Percentiles rank a stretch among this genome's conserved stretches.
phyloP scores from a whole-genome alignment of 225 moss, liverwort and hornwort species.

The Marchantia polymorpha region DNA sequence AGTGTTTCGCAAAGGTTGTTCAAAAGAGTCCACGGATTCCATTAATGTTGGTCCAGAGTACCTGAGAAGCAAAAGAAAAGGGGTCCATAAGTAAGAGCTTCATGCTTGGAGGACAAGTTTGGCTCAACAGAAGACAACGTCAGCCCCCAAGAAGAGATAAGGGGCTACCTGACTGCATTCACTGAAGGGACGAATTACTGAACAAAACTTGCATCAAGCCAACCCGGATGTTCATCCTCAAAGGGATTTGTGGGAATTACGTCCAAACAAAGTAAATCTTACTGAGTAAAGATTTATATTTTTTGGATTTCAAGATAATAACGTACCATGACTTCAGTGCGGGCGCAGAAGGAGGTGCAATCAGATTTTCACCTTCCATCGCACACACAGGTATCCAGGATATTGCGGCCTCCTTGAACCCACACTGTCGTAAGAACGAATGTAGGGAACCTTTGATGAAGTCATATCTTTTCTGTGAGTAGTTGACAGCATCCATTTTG shows the following conservation, averaged over 20 bases:
- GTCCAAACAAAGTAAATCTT: neutral
- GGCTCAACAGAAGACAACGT: neutral
- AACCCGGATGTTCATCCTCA: neutral
- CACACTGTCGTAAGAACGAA: conserved; percentile 84
- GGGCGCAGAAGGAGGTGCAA: conserved; percentile 58
- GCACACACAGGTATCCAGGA: conserved; percentile 98
- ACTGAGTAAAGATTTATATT: too few species aligned
- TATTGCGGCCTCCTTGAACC: conserved; percentile 76
- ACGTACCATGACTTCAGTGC: conserved; percentile 69
- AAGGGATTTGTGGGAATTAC: neutral
- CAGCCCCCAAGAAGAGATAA: too few species aligned
- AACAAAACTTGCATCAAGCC: neutral
- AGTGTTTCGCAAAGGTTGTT: conserved; percentile 70
- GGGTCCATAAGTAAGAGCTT: neutral
- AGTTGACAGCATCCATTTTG: conserved; percentile 81
- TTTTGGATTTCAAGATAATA: neutral
- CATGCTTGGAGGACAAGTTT: neutral
- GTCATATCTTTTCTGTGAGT: conserved; percentile 69
- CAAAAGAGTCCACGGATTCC: conserved; percentile 65
- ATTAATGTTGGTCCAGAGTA: conserved; percentile 69
- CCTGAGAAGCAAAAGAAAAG: conserved; percentile 42
- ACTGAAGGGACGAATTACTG: neutral
- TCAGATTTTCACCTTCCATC: conserved; percentile 80
- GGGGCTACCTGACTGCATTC: neutral
- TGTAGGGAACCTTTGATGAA: conserved; percentile 65